Conservation (phyloP, 2,329 filamentous ascomycete genomes). For the Talaromyces sp. region DNA sequence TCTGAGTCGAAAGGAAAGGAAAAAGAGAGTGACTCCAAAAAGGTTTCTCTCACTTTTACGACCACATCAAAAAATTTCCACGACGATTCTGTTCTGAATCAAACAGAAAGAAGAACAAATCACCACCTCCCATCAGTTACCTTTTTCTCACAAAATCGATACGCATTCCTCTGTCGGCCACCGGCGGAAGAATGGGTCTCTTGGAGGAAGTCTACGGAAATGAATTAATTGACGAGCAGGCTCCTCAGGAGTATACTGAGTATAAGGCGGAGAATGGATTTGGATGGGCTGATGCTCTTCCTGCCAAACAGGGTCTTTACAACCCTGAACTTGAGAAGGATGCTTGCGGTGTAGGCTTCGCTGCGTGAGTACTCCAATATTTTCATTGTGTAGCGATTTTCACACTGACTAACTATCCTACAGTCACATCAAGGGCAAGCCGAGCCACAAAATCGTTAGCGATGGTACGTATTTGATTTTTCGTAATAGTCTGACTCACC, state of each 20-base stretch:
- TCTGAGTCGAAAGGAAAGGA: not conserved
- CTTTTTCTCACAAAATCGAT: not conserved
- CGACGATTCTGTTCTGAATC: not conserved
- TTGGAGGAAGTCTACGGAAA: slow-evolving; percentile 46
- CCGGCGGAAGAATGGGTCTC: slow-evolving; percentile 49
- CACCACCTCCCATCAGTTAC: not conserved
- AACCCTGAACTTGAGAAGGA: slow-evolving; percentile 96
- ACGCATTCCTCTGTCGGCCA: slow-evolving; percentile 36
- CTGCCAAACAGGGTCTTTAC: slow-evolving; percentile 97
- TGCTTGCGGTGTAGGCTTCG: slow-evolving; percentile 98
- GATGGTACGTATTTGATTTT: slow-evolving; percentile 64
- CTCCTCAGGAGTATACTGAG: slow-evolving; percentile 46
- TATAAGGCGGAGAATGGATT: slow-evolving; percentile 59
- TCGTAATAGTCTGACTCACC: not conserved
- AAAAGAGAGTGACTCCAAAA: not conserved
- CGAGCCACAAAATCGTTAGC: slow-evolving; percentile 97
- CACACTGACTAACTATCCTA: slow-evolving; percentile 18
- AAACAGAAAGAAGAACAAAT: not conserved
- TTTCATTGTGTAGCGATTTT: not conserved
- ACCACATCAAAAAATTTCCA: not conserved
- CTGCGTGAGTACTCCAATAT: slow-evolving; percentile 62
- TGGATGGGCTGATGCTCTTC: slow-evolving; percentile 92
- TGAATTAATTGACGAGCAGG: slow-evolving; percentile 42
- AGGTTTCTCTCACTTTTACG: not conserved
- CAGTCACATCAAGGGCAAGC: slow-evolving; percentile 93